Conservation (phyloP, 441 rosid species). For the Hura crepitans region DNA sequence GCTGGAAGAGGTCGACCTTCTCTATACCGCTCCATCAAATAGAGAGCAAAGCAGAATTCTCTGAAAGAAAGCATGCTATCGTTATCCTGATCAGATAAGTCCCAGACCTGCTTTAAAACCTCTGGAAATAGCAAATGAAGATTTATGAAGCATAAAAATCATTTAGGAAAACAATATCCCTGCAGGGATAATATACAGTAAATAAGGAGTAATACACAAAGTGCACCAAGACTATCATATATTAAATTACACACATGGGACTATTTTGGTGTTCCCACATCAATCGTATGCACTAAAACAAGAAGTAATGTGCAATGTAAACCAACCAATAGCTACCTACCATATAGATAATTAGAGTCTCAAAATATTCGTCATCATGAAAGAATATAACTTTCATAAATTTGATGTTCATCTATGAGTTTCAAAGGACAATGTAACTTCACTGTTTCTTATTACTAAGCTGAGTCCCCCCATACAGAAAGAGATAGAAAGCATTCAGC, state of each 20-base stretch:
- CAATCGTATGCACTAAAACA: slow-evolving; percentile 1
- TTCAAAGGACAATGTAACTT: background rate
- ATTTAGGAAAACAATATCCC: slow-evolving; percentile 15
- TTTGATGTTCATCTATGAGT: background rate
- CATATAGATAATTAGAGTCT: background rate
- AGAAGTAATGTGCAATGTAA: background rate
- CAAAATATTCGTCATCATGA: background rate
- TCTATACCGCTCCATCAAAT: slow-evolving; percentile 90
- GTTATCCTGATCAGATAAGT: slow-evolving; percentile 89
- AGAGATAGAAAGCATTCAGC: background rate
- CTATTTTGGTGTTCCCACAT: background rate
- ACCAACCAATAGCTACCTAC: background rate
- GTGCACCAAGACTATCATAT: background rate
- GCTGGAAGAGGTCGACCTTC: slow-evolving; percentile 88
- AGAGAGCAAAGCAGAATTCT: slow-evolving; percentile 91
- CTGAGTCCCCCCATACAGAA: background rate
- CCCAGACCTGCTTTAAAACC: slow-evolving; percentile 93
- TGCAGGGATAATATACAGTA: slow-evolving; percentile 8
- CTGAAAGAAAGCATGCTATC: slow-evolving; percentile 97
- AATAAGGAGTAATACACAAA: background rate
- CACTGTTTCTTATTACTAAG: background rate
- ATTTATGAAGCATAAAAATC: slow-evolving; percentile 21
- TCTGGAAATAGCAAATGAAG: slow-evolving; percentile 44
- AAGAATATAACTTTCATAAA: background rate
- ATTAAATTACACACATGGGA: no score